Evolutionary conservation across 1,284 basidiomycete species (phyloP).

Genomic region (Apiotrichum akiyoshidainum): DNA sequence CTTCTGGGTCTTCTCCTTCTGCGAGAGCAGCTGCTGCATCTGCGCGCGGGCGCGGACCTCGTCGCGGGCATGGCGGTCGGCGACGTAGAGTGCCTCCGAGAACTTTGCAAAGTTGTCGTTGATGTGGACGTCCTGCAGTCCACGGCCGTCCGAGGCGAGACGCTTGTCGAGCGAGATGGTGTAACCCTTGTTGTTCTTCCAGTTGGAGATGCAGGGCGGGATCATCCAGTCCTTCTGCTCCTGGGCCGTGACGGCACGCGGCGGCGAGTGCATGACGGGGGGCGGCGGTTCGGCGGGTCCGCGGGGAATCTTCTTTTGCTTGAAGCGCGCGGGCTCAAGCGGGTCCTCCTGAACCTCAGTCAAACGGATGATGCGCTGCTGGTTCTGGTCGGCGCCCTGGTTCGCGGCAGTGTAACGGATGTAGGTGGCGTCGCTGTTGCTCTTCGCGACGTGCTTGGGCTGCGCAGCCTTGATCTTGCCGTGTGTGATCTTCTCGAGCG

Average conservation of each 20-base stretch:
- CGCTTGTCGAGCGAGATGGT: constrained; percentile 98
- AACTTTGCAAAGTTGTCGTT: constrained; percentile 99
- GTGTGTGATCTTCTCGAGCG: constrained; percentile 87
- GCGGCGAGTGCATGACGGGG: constrained; percentile 93
- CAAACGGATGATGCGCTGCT: constrained; percentile 99
- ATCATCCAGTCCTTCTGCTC: constrained; percentile 99
- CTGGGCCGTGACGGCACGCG: constrained; percentile 88
- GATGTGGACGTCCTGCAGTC: constrained; percentile 96
- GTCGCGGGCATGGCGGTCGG: constrained; percentile 96
- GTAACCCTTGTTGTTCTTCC: constrained; percentile 99
- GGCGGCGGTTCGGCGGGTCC: constrained; percentile 95
- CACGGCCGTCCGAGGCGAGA: constrained; percentile 93
- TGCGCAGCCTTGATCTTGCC: constrained; percentile 97
- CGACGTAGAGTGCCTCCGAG: constrained; percentile 90
- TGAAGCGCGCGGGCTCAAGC: constrained; percentile 92
- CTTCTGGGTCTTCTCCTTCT: constrained; percentile 95
- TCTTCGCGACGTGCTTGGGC: constrained; percentile 62
- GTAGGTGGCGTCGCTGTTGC: constrained; percentile 75
- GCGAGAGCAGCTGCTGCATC: constrained; percentile 97
- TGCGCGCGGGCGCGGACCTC: constrained; percentile 92
- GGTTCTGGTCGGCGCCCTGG: constrained; percentile 51
- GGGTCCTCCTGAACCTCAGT: constrained; percentile 95
- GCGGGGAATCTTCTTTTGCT: constrained; percentile 96
- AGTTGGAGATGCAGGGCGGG: constrained; percentile 98
- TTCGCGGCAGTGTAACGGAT: constrained; percentile 90